Evolutionary conservation across 176 grass and related monocot species (phyloP).

Genomic region (sorghum (Sorghum bicolor)): DNA sequence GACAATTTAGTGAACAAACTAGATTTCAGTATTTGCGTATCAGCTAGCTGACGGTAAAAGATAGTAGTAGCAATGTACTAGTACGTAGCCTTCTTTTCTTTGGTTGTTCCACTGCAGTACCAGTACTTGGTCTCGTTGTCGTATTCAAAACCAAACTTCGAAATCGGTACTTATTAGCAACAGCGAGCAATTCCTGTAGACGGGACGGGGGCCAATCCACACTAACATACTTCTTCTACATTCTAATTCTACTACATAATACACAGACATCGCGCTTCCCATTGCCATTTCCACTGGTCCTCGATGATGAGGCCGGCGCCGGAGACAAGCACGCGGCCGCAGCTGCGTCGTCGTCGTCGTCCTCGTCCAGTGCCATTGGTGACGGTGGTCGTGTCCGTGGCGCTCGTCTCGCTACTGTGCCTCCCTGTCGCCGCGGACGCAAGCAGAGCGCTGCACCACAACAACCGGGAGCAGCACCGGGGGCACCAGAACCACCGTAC

Average conservation of each 20-base stretch:
- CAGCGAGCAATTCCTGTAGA: no score
- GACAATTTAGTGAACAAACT: neutral
- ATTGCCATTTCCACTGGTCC: neutral
- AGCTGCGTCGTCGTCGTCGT: no score
- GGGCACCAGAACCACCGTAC: conserved; percentile 10
- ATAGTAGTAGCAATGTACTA: no score
- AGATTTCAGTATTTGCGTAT: neutral
- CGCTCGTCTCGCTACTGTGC: neutral
- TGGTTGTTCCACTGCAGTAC: no score
- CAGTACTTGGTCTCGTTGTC: neutral
- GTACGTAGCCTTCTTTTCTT: no score
- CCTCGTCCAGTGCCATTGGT: neutral
- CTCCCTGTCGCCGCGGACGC: neutral
- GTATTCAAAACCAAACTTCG: neutral
- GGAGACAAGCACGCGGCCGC: neutral
- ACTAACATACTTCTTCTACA: neutral
- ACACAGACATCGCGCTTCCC: neutral
- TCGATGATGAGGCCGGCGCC: neutral
- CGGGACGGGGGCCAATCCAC: no score
- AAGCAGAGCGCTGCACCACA: conserved; percentile 26
- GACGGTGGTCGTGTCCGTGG: neutral
- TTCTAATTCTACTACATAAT: neutral
- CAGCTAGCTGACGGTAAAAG: no score
- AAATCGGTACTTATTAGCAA: neutral
- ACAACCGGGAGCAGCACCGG: conserved; percentile 38